phyloP scores from a whole-genome alignment of 1,284 basidiomycete species.

The Marasmius tenuissimus region DNA sequence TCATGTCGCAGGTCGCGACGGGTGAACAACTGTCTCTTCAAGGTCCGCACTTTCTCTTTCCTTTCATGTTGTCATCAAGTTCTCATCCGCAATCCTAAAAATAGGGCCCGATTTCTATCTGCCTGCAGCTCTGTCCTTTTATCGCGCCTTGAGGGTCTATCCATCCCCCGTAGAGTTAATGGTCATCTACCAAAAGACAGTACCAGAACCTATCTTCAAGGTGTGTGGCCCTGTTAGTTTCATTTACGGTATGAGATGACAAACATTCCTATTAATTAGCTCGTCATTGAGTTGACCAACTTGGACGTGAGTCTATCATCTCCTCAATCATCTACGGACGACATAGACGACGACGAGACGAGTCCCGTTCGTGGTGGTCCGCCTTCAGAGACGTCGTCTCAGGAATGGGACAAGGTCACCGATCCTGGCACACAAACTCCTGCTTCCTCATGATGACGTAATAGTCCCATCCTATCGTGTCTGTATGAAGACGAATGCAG shows the following conservation, averaged over 20 bases:
- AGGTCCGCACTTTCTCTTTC: slow-evolving; percentile 50
- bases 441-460: slow-evolving; percentile 32
- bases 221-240: slow-evolving; percentile 33
- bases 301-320: slow-evolving; percentile 81
- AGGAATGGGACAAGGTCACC: slow-evolving; percentile 84
- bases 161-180: slow-evolving; percentile 91
- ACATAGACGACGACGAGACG: slow-evolving; percentile 44
- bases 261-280: slow-evolving; percentile 32
- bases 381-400: slow-evolving; percentile 79
- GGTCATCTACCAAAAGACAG: slow-evolving; percentile 91
- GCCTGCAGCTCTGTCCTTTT: slow-evolving; percentile 88
- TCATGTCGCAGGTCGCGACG: slow-evolving; percentile 86
- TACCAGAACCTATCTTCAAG: slow-evolving; percentile 86
- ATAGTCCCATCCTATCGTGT: slow-evolving; percentile 5
- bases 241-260: slow-evolving; percentile 4
- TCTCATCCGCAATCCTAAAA: slow-evolving; percentile 5
- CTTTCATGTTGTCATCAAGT: background rate
- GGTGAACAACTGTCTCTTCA: slow-evolving; percentile 84
- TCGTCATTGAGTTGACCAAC: slow-evolving; percentile 87
- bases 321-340: slow-evolving; percentile 28
- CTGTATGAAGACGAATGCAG: slow-evolving; percentile 3
- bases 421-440: slow-evolving; percentile 62
- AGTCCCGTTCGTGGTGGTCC: slow-evolving; percentile 63
- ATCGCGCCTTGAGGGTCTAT: slow-evolving; percentile 92
- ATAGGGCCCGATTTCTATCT: slow-evolving; percentile 77